Conservation (phyloP, 176 grass and related monocot genomes). For the Oryza meridionalis region DNA sequence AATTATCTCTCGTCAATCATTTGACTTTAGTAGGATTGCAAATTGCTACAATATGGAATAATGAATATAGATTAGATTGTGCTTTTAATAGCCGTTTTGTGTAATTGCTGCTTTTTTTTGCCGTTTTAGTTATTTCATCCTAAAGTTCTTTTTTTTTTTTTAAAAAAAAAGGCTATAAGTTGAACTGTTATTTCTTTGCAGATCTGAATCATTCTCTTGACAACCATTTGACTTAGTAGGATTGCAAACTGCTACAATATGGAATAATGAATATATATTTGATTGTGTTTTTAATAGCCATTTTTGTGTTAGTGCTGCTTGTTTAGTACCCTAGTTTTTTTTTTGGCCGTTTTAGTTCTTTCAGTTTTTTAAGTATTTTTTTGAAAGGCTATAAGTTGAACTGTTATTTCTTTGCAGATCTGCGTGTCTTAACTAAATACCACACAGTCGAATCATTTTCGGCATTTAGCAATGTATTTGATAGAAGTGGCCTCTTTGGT, state of each 20-base stretch:
- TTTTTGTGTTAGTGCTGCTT: conserved; percentile 19
- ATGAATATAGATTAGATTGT: not conserved
- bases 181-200: conserved; percentile 49
- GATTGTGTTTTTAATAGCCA: not conserved
- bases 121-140: conserved; percentile 10
- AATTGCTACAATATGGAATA: not conserved
- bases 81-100: not conserved
- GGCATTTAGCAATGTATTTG: conserved; percentile 76
- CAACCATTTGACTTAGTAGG: not conserved
- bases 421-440: conserved; percentile 70
- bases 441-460: conserved; percentile 66
- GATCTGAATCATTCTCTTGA: conserved; percentile 69
- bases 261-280: not conserved
- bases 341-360: conserved; percentile 13
- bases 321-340: not conserved
- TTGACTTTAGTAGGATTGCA: conserved; percentile 1
- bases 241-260: too few species aligned
- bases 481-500: conserved; percentile 82
- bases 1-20: conserved; percentile 11
- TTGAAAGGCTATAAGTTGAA: conserved; percentile 3
- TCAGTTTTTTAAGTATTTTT: not conserved
- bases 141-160: not conserved
- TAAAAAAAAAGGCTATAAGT: not conserved
- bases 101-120: not conserved
- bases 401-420: conserved; percentile 62